Evolutionary conservation across 352 stramenopile species (phyloP).

Genomic region (Albugo laibachii): DNA sequence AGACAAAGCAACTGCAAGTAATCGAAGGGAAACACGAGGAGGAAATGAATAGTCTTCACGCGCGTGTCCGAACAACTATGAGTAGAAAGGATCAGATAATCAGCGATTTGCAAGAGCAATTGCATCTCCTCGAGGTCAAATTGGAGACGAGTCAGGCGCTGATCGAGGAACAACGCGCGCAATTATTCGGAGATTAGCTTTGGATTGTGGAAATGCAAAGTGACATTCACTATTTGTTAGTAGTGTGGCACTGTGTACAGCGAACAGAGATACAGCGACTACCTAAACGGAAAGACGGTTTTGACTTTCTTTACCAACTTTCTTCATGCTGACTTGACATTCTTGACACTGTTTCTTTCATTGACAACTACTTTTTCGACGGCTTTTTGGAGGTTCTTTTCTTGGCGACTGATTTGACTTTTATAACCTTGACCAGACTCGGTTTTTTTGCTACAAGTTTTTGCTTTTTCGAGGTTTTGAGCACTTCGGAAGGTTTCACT

Average conservation of each 20-base stretch:
- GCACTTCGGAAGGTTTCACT: conserved; percentile 3
- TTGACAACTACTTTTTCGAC: not conserved
- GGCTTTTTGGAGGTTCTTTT: conserved; percentile 9
- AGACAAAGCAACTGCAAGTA: not conserved
- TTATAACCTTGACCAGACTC: conserved; percentile 5
- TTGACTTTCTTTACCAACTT: conserved; percentile 12
- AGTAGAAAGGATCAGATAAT: conserved; percentile 50
- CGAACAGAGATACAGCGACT: not conserved
- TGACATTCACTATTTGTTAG: conserved; percentile 1
- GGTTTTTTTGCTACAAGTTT: conserved; percentile 11
- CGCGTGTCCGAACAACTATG: conserved; percentile 44
- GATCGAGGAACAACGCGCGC: conserved; percentile 48
- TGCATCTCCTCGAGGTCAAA: conserved; percentile 50
- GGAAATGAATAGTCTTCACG: conserved; percentile 36
- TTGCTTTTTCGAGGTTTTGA: conserved; percentile 8
- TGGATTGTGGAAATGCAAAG: conserved; percentile 1
- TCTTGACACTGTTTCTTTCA: conserved; percentile 14
- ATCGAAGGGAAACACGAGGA: conserved; percentile 18
- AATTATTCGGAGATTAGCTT: conserved; percentile 31
- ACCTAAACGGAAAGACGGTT: no score
- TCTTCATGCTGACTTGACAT: conserved; percentile 20
- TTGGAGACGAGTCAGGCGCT: conserved; percentile 52
- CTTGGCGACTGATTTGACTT: conserved; percentile 19
- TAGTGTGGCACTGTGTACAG: not conserved
- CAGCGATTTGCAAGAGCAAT: conserved; percentile 34